Base-by-base conservation (phyloP, 1,139 yeast species). In the Pichia sp. region DNA sequence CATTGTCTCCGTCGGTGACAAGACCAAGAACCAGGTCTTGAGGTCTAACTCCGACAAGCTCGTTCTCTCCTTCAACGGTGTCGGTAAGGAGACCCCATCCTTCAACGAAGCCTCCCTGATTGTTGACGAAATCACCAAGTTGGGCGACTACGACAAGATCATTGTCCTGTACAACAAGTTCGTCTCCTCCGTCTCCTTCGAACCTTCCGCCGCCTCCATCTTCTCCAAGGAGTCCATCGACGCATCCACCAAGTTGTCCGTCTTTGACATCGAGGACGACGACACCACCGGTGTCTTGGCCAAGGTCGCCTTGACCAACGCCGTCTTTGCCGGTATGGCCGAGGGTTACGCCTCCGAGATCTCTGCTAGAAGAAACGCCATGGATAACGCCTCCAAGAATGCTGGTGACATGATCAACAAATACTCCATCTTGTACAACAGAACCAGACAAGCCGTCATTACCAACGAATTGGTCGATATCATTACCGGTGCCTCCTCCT, bases 361-460 rank as follows among this genome's bases (percentile, higher is more conserved):
- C 67, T 87, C 96, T 64, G 97, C 99, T 61, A 91, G 99, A 85
- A 92, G 99, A 85, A 92, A 91, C 74, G 99, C 99, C 68, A 93
- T 93, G 99, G 99, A 93, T 77, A 93, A 92, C 73, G 99, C 99
- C 63, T 91, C 98, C 67, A 93, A 93, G 95, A 93, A 92, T 74
- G 99, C 99, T 63, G 96, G 96, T 78, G 99, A 93, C 69, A 93
- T 93, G 99, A 93, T 93, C 73, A 85, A 83, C 79, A 85, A 83
- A 72, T 92, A 89, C 87, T 86, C 98, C 65, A 93, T 93, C 75
- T 84, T 92, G 76, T 93, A 93, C 80, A 93, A 93, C 92, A 92
- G 99, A 85, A 89, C 98, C 73, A 92, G 99, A 87, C 99, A 93
- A 83, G 99, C 99, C 69, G 99, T 92, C 73, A 93, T 93, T 73